A percentile compares a stretch with the other conserved stretches of the same genome.
Conservation (phyloP, 2,329 filamentous ascomycete species). For the Clarireedia homoeocarpa region DNA sequence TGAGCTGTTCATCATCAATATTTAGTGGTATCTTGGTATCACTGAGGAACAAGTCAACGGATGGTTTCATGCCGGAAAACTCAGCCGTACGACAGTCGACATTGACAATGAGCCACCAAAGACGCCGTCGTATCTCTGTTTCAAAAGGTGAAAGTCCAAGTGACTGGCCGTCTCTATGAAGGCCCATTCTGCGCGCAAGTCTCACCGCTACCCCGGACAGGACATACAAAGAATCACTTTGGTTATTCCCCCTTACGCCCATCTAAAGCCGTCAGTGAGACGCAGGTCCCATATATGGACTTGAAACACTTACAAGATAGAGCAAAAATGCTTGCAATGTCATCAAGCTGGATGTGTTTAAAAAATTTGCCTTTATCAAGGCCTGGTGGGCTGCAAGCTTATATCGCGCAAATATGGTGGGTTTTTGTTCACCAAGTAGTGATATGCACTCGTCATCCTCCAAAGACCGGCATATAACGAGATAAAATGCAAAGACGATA, state of each 20-base stretch:
- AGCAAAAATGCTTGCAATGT: constrained; percentile 12
- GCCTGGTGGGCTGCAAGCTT: constrained; percentile 9
- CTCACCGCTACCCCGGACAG: constrained; percentile 12
- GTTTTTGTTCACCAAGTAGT: constrained; percentile 10
- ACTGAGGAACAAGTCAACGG: not conserved
- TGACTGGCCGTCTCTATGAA: constrained; percentile 34
- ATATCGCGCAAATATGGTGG: constrained; percentile 6
- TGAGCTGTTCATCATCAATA: too few relatives aligned
- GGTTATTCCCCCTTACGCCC: constrained; percentile 25
- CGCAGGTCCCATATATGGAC: not conserved
- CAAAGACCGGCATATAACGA: constrained; percentile 5
- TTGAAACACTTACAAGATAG: constrained; percentile 10
- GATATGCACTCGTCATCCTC: constrained; percentile 9
- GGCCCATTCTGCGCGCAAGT: constrained; percentile 14
- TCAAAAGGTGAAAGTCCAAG: constrained; percentile 44
- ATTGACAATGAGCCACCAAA: constrained; percentile 53
- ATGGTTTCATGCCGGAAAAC: constrained; percentile 40
- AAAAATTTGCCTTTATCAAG: constrained; percentile 13
- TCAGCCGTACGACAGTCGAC: constrained; percentile 45
- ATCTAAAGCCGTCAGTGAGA: constrained; percentile 34
- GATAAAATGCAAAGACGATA: constrained; percentile 12
- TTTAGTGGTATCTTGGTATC: constrained; percentile 32
- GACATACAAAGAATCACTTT: constrained; percentile 4
- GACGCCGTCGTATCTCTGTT: constrained; percentile 43
- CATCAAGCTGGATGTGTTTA: constrained; percentile 10